These are phyloP conservation scores for Prototheca stagnorum DNA, from an alignment of 163 green algal species.

Conservation along the genomic window DNA sequence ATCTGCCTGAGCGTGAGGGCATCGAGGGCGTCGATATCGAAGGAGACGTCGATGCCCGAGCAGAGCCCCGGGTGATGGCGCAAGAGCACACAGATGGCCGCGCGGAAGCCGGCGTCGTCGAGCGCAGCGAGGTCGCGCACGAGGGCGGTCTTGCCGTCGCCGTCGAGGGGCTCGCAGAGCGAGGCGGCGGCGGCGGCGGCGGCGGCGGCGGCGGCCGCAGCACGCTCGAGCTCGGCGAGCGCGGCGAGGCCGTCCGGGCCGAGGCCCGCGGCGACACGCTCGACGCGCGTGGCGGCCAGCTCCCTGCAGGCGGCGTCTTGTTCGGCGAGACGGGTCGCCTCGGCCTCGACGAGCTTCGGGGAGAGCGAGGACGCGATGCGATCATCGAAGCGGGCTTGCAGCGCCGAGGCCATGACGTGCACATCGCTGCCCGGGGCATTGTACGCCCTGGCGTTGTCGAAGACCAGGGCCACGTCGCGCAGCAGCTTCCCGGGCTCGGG, in stretches of 20 bases:
- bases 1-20: constrained; percentile 37
- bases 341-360: constrained; percentile 17
- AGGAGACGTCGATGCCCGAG: constrained; percentile 15
- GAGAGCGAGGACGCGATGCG: neutral
- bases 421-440: constrained; percentile 46
- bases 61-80: constrained; percentile 23
- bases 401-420: constrained; percentile 35
- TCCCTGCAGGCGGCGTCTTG: constrained; percentile 2
- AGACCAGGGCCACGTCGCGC: constrained; percentile 42
- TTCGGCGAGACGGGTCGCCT: neutral
- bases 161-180: constrained; percentile 4
- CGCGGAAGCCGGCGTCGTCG: constrained; percentile 25
- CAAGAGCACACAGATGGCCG: constrained; percentile 25
- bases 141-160: constrained; percentile 7
- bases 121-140: constrained; percentile 9
- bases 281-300: neutral
- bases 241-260: neutral
- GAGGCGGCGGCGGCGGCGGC: constrained; percentile 3
- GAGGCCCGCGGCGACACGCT: too few relatives aligned
- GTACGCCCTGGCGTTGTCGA: constrained; percentile 36
- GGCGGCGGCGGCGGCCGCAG: neutral
- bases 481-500: constrained; percentile 21
- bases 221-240: neutral
- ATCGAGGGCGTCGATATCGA: constrained; percentile 30
- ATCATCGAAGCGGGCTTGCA: constrained; percentile 14